These are phyloP conservation scores for Allium fistulosum DNA, from an alignment of 106 monocot species.

Conservation along the genomic window DNA sequence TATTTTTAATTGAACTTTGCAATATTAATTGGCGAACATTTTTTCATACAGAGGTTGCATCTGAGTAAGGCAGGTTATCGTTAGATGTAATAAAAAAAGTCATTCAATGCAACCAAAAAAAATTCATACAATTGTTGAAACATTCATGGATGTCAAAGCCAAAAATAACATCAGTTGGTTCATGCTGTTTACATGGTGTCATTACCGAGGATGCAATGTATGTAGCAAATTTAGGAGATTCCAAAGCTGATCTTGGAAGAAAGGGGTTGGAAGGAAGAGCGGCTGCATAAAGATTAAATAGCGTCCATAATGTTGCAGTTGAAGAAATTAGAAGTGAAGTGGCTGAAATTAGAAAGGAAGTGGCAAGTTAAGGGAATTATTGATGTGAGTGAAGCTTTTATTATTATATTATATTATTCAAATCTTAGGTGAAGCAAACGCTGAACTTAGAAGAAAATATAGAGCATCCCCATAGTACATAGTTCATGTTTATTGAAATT, in stretches of 20 bases:
- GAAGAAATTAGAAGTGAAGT: conserved; percentile 42
- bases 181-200: conserved; percentile 53
- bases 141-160: conserved; percentile 27
- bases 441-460: no score
- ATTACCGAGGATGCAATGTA: conserved; percentile 35
- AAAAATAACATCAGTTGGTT: conserved; percentile 55
- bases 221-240: conserved; percentile 57
- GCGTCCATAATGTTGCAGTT: conserved; percentile 41
- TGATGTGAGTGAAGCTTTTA: conserved; percentile 22
- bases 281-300: conserved; percentile 39
- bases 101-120: conserved; percentile 52
- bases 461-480: no score
- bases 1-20: no score
- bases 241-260: conserved; percentile 44
- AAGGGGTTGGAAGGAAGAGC: conserved; percentile 1
- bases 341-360: conserved; percentile 19
- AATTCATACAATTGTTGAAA: conserved; percentile 40
- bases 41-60: conserved; percentile 19
- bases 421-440: no score
- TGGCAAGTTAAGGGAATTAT: conserved; percentile 58
- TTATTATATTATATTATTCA: background rate
- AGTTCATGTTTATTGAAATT: no score
- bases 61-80: conserved; percentile 50
- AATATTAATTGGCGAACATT: no score
- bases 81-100: conserved; percentile 47